phyloP scores from a whole-genome alignment of 2,329 filamentous ascomycete genomes.

The Aspergillus brasiliensis region DNA sequence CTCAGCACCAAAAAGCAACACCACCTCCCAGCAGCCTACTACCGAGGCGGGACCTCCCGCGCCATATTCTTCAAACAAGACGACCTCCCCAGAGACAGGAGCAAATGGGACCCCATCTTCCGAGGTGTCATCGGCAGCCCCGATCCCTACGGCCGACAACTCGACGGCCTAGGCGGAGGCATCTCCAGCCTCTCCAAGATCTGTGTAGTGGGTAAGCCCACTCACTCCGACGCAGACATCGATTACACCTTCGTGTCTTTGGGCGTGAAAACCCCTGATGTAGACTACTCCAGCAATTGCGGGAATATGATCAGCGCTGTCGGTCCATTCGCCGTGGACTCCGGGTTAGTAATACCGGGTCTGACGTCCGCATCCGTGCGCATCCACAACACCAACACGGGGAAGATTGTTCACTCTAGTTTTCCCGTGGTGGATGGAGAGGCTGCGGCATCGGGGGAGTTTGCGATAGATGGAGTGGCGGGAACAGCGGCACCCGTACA shows the following conservation, averaged over 20 bases:
- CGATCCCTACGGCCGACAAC: slow-evolving; percentile 67
- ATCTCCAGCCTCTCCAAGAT: slow-evolving; percentile 71
- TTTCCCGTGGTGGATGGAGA: slow-evolving; percentile 57
- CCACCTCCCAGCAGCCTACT: slow-evolving; percentile 58
- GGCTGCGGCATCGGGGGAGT: slow-evolving; percentile 55
- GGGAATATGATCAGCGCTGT: slow-evolving; percentile 71
- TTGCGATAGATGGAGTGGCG: slow-evolving; percentile 65
- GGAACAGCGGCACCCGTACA: slow-evolving; percentile 60
- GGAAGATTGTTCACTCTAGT: slow-evolving; percentile 61
- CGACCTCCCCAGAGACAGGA: slow-evolving; percentile 52
- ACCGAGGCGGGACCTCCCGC: slow-evolving; percentile 71
- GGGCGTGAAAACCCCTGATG: slow-evolving; percentile 60
- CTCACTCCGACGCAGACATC: slow-evolving; percentile 56
- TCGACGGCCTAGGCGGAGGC: slow-evolving; percentile 71
- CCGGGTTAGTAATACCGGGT: not conserved
- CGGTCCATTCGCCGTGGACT: slow-evolving; percentile 65
- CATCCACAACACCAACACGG: slow-evolving; percentile 72
- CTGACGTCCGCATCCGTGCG: slow-evolving; percentile 45
- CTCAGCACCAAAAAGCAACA: not conserved
- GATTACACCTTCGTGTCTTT: slow-evolving; percentile 73
- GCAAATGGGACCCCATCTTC: slow-evolving; percentile 58
- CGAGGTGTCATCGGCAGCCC: slow-evolving; percentile 64
- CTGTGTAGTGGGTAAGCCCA: slow-evolving; percentile 62
- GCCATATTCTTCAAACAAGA: slow-evolving; percentile 61
- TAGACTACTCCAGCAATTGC: slow-evolving; percentile 72